Conservation (phyloP, 805 yeast genomes). For the Pichia thaimueangensis region DNA sequence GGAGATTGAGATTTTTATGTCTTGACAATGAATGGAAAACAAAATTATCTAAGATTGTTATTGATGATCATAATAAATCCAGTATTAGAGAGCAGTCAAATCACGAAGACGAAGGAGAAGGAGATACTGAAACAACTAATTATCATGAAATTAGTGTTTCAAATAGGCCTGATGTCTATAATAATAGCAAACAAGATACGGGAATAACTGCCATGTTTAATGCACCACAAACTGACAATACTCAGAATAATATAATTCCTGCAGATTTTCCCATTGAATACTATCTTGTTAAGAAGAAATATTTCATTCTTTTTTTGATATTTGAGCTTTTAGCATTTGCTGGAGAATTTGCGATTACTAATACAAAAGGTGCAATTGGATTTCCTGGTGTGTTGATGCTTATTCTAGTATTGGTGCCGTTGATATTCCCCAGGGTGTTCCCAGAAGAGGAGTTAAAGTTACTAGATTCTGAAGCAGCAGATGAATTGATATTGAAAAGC, state of each 20-base stretch:
- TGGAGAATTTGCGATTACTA: constrained; percentile 78
- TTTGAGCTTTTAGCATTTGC: constrained; percentile 64
- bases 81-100: background rate
- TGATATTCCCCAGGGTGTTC: constrained; percentile 57
- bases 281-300: constrained; percentile 25
- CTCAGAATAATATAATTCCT: background rate
- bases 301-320: constrained; percentile 49
- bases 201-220: background rate
- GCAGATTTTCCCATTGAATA: constrained; percentile 11
- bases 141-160: background rate
- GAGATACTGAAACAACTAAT: background rate
- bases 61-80: background rate
- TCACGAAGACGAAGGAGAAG: background rate
- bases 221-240: background rate
- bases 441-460: constrained; percentile 51
- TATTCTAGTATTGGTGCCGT: constrained; percentile 54
- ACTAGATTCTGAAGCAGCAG: constrained; percentile 47
- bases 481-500: constrained; percentile 27
- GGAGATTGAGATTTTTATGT: constrained; percentile 55
- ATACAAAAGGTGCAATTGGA: constrained; percentile 87
- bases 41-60: constrained; percentile 4
- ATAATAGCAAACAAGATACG: background rate
- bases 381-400: constrained; percentile 81
- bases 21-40: constrained; percentile 43
- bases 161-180: background rate